These are phyloP conservation scores for Citrus inodora DNA, from an alignment of 345 rosid species.

Conservation along the genomic window DNA sequence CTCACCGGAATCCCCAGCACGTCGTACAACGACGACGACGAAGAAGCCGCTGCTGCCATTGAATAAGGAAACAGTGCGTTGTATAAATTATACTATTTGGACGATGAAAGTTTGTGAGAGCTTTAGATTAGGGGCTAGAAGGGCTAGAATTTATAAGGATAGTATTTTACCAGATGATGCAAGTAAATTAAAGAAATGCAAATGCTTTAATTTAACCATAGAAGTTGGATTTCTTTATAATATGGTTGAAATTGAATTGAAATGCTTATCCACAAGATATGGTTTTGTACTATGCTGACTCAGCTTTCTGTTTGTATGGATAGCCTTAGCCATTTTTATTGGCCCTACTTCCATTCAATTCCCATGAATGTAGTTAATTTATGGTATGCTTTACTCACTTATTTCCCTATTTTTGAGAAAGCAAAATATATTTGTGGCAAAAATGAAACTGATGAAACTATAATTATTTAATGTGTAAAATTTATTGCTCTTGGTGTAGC, in stretches of 20 bases:
- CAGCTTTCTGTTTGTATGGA: slow-evolving; percentile 35
- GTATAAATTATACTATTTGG: no score
- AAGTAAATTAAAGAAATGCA: no score
- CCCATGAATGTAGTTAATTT: neutral
- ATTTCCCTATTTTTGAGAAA: no score
- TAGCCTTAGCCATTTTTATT: slow-evolving; percentile 17
- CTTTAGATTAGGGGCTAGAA: neutral
- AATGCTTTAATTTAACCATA: no score
- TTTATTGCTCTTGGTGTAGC: no score
- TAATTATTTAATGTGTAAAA: no score
- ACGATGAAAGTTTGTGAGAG: neutral
- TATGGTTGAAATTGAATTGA: neutral
- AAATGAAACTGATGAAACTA: no score
- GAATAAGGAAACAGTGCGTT: neutral
- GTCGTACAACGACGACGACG: slow-evolving; percentile 39
- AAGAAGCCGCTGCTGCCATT: slow-evolving; percentile 14
- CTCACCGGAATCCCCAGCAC: slow-evolving; percentile 46
- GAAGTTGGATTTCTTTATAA: no score
- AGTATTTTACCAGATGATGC: no score
- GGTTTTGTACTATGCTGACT: slow-evolving; percentile 32
- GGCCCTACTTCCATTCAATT: slow-evolving; percentile 3
- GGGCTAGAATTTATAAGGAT: neutral
- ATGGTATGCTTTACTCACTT: no score
- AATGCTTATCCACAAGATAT: slow-evolving; percentile 33
- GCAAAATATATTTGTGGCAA: no score